Conservation (phyloP, 2,329 filamentous ascomycete genomes). For the Domatiomyces catenatus region DNA sequence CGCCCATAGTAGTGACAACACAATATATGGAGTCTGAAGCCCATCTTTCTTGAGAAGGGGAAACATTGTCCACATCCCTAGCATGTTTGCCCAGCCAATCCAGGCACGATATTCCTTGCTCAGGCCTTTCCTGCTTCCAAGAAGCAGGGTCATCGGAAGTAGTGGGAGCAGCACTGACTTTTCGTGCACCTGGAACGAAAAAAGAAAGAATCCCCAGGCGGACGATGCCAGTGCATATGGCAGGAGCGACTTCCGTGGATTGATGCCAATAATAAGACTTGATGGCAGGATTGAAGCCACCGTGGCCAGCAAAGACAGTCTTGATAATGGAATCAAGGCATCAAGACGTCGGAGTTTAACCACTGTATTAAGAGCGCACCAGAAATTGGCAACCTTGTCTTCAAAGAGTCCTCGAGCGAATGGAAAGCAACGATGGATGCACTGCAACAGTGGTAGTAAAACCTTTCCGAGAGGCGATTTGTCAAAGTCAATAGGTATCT, state of each 20-base stretch:
- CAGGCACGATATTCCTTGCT: slow-evolving; percentile 64
- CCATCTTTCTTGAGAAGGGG: slow-evolving; percentile 77
- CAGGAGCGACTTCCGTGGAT: slow-evolving; percentile 60
- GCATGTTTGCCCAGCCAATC: slow-evolving; percentile 89
- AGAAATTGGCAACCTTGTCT: slow-evolving; percentile 97
- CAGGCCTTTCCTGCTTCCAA: slow-evolving; percentile 64
- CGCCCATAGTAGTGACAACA: slow-evolving; percentile 75
- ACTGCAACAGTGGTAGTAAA: slow-evolving; percentile 64
- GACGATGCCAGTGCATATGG: slow-evolving; percentile 68
- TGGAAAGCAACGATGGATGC: slow-evolving; percentile 84
- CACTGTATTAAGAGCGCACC: slow-evolving; percentile 68
- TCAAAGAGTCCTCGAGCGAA: slow-evolving; percentile 94
- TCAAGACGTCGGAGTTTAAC: slow-evolving; percentile 65
- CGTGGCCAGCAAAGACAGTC: slow-evolving; percentile 58
- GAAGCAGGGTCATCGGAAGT: slow-evolving; percentile 78
- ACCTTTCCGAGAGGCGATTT: slow-evolving; percentile 58
- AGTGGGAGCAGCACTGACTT: slow-evolving; percentile 89
- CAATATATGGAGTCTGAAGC: slow-evolving; percentile 66
- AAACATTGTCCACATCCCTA: slow-evolving; percentile 87
- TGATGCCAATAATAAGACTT: slow-evolving; percentile 62
- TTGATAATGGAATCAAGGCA: slow-evolving; percentile 53
- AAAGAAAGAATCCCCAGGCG: slow-evolving; percentile 94
- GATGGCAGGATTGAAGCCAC: slow-evolving; percentile 62
- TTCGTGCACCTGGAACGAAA: slow-evolving; percentile 95
- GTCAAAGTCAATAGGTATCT: slow-evolving; percentile 42